Percentiles rank a stretch among this genome's conserved stretches.
Evolutionary conservation across 2,329 filamentous ascomycete genomes (phyloP).

Genomic region (Xylariaceae sp.): DNA sequence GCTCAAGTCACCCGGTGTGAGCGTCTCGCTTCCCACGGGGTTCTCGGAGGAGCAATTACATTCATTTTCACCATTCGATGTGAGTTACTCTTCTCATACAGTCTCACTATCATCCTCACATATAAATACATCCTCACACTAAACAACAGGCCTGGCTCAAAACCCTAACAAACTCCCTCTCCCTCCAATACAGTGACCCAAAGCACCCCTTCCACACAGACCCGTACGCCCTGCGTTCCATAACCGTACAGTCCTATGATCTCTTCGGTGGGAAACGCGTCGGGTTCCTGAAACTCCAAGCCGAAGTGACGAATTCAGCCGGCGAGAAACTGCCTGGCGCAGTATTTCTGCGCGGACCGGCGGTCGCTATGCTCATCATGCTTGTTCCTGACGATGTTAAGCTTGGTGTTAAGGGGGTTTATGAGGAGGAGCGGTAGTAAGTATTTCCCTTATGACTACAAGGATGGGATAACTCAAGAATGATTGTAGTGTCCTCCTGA

Average conservation of each 20-base stretch:
- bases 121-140: too few species aligned
- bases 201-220: slow-evolving; percentile 49
- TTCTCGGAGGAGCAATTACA: slow-evolving; percentile 42
- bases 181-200: slow-evolving; percentile 37
- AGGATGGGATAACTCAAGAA: neutral
- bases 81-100: slow-evolving; percentile 24
- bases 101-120: too few species aligned
- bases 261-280: slow-evolving; percentile 43
- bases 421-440: slow-evolving; percentile 41
- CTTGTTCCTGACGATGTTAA: slow-evolving; percentile 47
- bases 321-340: slow-evolving; percentile 49
- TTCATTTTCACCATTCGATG: slow-evolving; percentile 47
- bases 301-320: slow-evolving; percentile 42
- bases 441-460: neutral
- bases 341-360: slow-evolving; percentile 55
- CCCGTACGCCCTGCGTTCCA: slow-evolving; percentile 47
- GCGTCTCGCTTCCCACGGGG: slow-evolving; percentile 41
- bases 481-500: slow-evolving; percentile 43
- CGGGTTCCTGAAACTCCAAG: slow-evolving; percentile 53
- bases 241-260: slow-evolving; percentile 51
- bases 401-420: slow-evolving; percentile 8
- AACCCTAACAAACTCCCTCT: slow-evolving; percentile 43
- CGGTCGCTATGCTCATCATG: slow-evolving; percentile 55
- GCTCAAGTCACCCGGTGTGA: slow-evolving; percentile 35
- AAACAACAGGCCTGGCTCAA: slow-evolving; percentile 43